Evolutionary conservation across 2,329 filamentous ascomycete species (phyloP), one percentile per base, ranked within the genome.

Genomic region (Zasmidium cellare): DNA sequence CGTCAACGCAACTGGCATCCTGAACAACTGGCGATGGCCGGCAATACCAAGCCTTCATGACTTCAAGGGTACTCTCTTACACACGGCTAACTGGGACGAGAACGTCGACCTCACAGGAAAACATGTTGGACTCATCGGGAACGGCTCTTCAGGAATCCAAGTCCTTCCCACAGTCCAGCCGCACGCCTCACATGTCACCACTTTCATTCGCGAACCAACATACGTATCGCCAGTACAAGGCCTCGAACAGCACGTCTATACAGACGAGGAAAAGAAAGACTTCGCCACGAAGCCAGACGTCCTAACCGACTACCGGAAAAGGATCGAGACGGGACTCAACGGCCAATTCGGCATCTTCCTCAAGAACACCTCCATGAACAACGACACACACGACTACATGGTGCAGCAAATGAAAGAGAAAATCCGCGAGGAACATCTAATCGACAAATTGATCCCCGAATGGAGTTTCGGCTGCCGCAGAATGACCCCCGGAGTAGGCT

Each of bases 311-410:
- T 79, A 80, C 60, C 74, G 76, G 56, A 79, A 78, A 63, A 71
- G 75, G 48, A 75, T 80, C 53, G 78, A 80, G 58, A 75, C 74
- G 55, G 77, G 79, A 56, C 72, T 84, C 16, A 83, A 82, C 59
- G 75, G 77, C 46, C 74, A 79, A 9, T 83, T 83, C 72, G 78
- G 78, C 31, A 77, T 82, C 67, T 81, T 82, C 64, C 69, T 79
- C 60, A 81, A 79, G 63, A 77, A 76, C 12, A 76, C 73, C 5
- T 56, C 72, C 41, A 77, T 79, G 67, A 77, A 78, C 2, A 68
- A 70, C 52, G 67, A 72, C 20, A 78, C 78, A 9, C 69, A 72
- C 16, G 72, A 75, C 20, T 76, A 70, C 56, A 65, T 69, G 25
- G 65, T 68, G 44, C 59, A 67, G 5, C 72, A 76, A 49, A 79